These are phyloP conservation scores for Ophiosphaerella herpotricha DNA, from an alignment of 2,329 filamentous ascomycete species.

Conservation along the genomic window DNA sequence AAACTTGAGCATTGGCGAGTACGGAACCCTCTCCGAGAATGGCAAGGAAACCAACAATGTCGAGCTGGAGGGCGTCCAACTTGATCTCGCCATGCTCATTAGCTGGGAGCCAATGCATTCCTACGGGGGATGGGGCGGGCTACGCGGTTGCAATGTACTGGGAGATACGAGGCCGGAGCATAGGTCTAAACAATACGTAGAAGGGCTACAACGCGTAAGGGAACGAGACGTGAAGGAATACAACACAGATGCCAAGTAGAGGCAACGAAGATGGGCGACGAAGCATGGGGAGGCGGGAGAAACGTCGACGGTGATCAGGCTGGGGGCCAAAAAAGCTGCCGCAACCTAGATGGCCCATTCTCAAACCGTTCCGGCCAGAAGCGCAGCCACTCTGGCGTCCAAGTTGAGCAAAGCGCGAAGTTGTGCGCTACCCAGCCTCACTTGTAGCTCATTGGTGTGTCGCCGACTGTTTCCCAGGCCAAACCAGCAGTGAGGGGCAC, in stretches of 20 bases:
- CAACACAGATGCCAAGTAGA: constrained; percentile 17
- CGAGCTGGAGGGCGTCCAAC: constrained; percentile 53
- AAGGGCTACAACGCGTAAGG: constrained; percentile 10
- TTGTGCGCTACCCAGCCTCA: constrained; percentile 29
- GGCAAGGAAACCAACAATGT: constrained; percentile 62
- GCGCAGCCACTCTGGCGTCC: constrained; percentile 9
- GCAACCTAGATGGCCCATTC: constrained; percentile 9
- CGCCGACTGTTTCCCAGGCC: constrained; percentile 23
- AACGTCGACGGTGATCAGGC: constrained; percentile 4
- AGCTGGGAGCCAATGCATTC: constrained; percentile 45
- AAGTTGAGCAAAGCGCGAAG: constrained; percentile 5
- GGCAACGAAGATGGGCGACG: constrained; percentile 19
- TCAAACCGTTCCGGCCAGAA: constrained; percentile 25
- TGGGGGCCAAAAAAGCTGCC: constrained; percentile 19
- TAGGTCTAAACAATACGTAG: constrained; percentile 12
- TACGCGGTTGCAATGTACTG: constrained; percentile 4
- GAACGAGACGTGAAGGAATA: constrained; percentile 18
- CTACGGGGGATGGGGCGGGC: constrained; percentile 1
- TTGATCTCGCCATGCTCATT: constrained; percentile 23
- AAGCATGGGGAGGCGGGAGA: constrained; percentile 14
- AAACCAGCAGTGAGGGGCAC: constrained; percentile 19
- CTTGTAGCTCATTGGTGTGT: constrained; percentile 17
- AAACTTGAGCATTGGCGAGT: constrained; percentile 56
- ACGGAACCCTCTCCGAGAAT: constrained; percentile 58
- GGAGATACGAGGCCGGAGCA: constrained; percentile 22